These are phyloP conservation scores for Lichenothelia convexa DNA, from an alignment of 495 filamentous ascomycete species.

Conservation along the genomic window DNA sequence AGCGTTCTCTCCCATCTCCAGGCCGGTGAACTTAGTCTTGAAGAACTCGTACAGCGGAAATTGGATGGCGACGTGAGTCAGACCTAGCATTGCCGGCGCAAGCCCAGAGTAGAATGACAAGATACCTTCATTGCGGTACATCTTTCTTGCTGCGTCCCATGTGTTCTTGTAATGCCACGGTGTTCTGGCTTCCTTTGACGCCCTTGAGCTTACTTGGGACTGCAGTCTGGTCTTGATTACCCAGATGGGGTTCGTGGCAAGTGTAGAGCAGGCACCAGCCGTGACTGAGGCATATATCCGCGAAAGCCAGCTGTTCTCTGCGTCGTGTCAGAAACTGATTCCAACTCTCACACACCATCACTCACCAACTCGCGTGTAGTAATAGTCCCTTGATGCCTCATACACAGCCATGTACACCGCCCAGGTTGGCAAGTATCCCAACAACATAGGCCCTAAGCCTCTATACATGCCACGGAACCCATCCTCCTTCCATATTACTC, in stretches of 20 bases:
- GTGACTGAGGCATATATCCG: conserved; percentile 63
- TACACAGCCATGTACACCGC: conserved; percentile 95
- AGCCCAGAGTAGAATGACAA: conserved; percentile 90
- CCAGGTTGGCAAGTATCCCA: conserved; percentile 95
- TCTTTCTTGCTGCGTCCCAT: conserved; percentile 78
- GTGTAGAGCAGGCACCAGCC: conserved; percentile 78
- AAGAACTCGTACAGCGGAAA: conserved; percentile 93
- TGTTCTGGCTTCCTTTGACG: conserved; percentile 36
- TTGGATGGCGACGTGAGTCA: conserved; percentile 93
- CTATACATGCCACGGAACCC: conserved; percentile 83
- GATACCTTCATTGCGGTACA: conserved; percentile 80
- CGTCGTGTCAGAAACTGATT: conserved; percentile 1
- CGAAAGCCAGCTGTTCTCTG: conserved; percentile 41
- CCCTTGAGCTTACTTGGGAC: conserved; percentile 48
- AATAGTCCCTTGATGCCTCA: conserved; percentile 61
- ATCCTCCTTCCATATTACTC: conserved; percentile 68
- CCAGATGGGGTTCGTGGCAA: conserved; percentile 98
- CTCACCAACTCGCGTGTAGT: conserved; percentile 48
- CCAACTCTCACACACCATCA: conserved; percentile 3
- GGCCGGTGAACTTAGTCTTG: conserved; percentile 76
- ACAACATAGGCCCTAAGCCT: conserved; percentile 78
- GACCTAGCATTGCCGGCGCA: conserved; percentile 72
- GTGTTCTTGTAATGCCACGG: conserved; percentile 86
- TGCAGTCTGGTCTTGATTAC: conserved; percentile 97
- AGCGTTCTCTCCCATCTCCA: conserved; percentile 52